Conservation (phyloP, 2,329 filamentous ascomycete species). For the Zymoseptoria ardabiliae region DNA sequence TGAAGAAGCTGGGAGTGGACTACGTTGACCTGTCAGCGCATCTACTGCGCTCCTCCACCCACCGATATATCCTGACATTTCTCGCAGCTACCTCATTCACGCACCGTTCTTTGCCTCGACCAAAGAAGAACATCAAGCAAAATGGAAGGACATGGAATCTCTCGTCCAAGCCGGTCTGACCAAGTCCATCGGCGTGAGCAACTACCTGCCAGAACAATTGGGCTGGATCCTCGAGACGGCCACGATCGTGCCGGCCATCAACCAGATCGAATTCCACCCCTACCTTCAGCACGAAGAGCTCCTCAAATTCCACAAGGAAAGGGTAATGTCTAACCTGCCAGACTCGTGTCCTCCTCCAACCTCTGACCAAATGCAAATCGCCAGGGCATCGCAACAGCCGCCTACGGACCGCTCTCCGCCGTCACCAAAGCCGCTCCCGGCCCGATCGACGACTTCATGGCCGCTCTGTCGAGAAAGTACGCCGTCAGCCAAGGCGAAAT, state of each 20-base stretch:
- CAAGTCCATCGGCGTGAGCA: conserved; percentile 57
- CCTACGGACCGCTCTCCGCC: conserved; percentile 43
- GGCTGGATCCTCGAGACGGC: conserved; percentile 47
- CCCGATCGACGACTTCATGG: conserved; percentile 48
- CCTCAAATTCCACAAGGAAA: conserved; percentile 39
- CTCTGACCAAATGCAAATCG: not conserved
- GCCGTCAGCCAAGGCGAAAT: conserved; percentile 52
- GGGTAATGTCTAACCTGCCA: conserved; percentile 6
- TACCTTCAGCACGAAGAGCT: conserved; percentile 19
- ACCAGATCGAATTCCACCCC: conserved; percentile 21
- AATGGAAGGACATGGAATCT: conserved; percentile 55
- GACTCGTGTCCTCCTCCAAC: no score
- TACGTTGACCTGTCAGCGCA: conserved; percentile 53
- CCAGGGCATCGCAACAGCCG: conserved; percentile 39
- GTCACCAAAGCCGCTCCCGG: conserved; percentile 49
- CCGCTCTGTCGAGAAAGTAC: conserved; percentile 52
- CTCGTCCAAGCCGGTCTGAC: conserved; percentile 51
- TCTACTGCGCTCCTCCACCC: not conserved
- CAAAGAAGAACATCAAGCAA: conserved; percentile 48
- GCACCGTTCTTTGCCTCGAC: conserved; percentile 51
- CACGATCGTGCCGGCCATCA: conserved; percentile 36
- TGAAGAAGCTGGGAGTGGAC: conserved; percentile 53
- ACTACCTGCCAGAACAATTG: conserved; percentile 50
- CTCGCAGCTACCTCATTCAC: conserved; percentile 52
- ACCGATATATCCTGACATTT: not conserved